Percentiles rank a stretch among this genome's conserved stretches.
These are phyloP conservation scores for Candida boleticola DNA, from an alignment of 805 yeast genomes.

Conservation along the genomic window DNA sequence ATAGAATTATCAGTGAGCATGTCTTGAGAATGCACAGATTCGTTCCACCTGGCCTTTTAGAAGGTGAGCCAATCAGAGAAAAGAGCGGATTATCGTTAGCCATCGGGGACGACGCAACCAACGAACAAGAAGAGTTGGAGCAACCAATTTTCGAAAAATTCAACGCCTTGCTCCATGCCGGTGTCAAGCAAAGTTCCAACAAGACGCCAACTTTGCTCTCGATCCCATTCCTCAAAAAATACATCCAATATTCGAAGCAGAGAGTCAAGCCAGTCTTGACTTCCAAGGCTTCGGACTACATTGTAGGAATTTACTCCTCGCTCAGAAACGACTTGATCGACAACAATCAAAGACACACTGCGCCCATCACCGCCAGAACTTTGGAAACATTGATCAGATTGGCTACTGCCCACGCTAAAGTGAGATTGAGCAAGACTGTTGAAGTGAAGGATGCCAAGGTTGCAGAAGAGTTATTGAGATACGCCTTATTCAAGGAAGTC, in stretches of 20 bases:
- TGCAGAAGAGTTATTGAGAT: constrained; percentile 83
- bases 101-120: constrained; percentile 63
- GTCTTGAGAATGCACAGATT: constrained; percentile 91
- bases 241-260: constrained; percentile 90
- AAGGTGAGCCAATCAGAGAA: constrained; percentile 93
- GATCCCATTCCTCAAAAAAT: constrained; percentile 85
- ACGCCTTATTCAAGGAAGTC: constrained; percentile 80
- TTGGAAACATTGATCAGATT: constrained; percentile 92
- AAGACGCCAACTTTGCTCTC: constrained; percentile 45
- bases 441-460: constrained; percentile 76
- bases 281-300: constrained; percentile 71
- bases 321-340: constrained; percentile 72
- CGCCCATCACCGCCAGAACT: constrained; percentile 98
- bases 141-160: constrained; percentile 81
- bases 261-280: constrained; percentile 81
- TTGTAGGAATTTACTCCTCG: constrained; percentile 75
- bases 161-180: constrained; percentile 79
- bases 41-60: constrained; percentile 81
- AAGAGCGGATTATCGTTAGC: constrained; percentile 66
- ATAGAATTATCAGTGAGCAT: constrained; percentile 88
- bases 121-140: constrained; percentile 42
- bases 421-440: constrained; percentile 76
- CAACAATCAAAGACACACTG: constrained; percentile 69
- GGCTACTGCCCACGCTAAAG: constrained; percentile 95
- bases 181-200: constrained; percentile 42